Conservation (phyloP, 306 rosid genomes). For the Quercus berberidifolia region DNA sequence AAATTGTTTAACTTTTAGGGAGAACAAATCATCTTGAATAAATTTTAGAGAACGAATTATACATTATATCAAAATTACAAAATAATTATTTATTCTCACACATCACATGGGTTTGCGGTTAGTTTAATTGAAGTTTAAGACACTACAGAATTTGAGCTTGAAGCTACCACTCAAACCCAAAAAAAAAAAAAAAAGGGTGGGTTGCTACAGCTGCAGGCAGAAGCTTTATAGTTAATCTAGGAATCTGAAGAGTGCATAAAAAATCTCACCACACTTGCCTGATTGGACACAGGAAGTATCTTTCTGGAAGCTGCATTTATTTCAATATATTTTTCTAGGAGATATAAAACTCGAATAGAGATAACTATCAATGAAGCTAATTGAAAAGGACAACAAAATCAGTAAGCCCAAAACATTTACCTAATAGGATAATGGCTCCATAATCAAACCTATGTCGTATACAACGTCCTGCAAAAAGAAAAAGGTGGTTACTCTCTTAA, state of each 20-base stretch:
- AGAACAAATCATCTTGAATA: too few species aligned
- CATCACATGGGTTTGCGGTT: too few species aligned
- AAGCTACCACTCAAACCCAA: not conserved
- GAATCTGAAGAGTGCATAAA: not conserved
- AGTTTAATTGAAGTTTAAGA: not conserved
- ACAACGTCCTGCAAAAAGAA: slow-evolving; percentile 69
- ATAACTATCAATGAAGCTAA: not conserved
- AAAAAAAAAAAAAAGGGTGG: not conserved
- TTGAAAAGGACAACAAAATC: not conserved
- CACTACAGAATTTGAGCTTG: not conserved
- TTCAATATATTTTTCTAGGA: not conserved
- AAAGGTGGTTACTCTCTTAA: slow-evolving; percentile 12
- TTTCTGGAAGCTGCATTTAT: not conserved
- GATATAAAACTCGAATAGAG: not conserved
- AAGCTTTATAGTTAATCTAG: not conserved
- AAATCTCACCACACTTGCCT: not conserved
- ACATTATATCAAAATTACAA: too few species aligned
- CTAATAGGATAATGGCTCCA: slow-evolving; percentile 88
- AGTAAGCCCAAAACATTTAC: slow-evolving; percentile 39
- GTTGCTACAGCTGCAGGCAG: not conserved
- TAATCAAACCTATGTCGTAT: slow-evolving; percentile 86
- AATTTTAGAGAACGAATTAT: too few species aligned
- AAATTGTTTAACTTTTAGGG: too few species aligned
- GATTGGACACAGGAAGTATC: not conserved
- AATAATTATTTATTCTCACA: too few species aligned